These are phyloP conservation scores for Ceratobasidium sp. DNA, from an alignment of 1,284 basidiomycete species.

Conservation along the genomic window DNA sequence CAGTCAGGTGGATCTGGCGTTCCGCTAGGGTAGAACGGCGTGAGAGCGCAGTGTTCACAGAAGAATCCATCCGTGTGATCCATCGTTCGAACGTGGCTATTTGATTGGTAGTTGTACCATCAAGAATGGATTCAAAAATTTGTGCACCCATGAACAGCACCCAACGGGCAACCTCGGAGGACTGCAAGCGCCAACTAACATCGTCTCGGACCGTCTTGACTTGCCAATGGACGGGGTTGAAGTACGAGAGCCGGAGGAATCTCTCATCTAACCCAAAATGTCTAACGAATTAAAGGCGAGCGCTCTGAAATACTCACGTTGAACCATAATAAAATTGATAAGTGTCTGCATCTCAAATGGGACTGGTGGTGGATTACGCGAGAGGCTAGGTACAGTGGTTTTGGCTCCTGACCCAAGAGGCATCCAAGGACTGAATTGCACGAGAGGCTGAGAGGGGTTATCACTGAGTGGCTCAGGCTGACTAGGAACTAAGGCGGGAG, in stretches of 20 bases:
- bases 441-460: background rate
- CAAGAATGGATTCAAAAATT: background rate
- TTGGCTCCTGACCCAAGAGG: too few relatives aligned
- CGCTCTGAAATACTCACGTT: background rate
- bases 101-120: background rate
- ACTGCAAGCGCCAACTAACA: background rate
- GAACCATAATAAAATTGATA: background rate
- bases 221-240: slow-evolving; percentile 2
- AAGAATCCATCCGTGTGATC: background rate
- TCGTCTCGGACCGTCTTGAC: background rate
- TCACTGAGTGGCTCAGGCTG: too few relatives aligned
- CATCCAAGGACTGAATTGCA: background rate
- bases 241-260: background rate
- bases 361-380: background rate
- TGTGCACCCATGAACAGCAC: background rate
- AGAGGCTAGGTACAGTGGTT: too few relatives aligned
- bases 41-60: background rate
- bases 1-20: background rate
- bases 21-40: background rate
- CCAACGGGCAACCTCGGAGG: background rate
- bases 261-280: background rate
- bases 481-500: too few relatives aligned
- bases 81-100: background rate
- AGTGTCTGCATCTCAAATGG: background rate
- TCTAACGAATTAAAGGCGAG: background rate